These are phyloP conservation scores for Neurospora cerealis DNA, from an alignment of 495 filamentous ascomycete genomes.

Conservation along the genomic window DNA sequence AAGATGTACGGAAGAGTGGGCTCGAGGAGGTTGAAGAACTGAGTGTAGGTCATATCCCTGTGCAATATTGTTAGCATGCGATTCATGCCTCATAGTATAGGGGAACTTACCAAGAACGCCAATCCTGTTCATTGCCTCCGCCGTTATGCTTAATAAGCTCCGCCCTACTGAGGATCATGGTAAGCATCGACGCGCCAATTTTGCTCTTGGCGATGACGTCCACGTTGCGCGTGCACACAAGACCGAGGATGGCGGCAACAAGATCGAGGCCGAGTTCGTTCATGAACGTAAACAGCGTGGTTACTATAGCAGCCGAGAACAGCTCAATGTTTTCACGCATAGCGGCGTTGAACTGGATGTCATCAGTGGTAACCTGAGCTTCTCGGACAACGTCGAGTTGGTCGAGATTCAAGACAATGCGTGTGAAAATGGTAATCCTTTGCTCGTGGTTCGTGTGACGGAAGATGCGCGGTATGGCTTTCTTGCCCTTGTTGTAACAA, in stretches of 20 bases:
- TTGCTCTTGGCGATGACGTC: slow-evolving; percentile 68
- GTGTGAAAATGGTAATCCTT: slow-evolving; percentile 84
- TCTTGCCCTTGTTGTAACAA: slow-evolving; percentile 92
- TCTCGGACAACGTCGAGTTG: slow-evolving; percentile 77
- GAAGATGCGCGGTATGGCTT: slow-evolving; percentile 88
- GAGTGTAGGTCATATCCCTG: slow-evolving; percentile 60
- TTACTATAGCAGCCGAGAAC: slow-evolving; percentile 80
- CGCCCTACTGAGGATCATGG: slow-evolving; percentile 88
- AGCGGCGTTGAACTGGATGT: slow-evolving; percentile 55
- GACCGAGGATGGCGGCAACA: slow-evolving; percentile 75
- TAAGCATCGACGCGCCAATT: slow-evolving; percentile 80
- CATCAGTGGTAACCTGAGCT: slow-evolving; percentile 58
- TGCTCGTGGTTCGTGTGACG: slow-evolving; percentile 86
- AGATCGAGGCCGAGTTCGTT: slow-evolving; percentile 86
- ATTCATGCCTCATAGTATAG: background rate
- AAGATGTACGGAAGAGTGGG: slow-evolving; percentile 75
- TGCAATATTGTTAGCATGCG: slow-evolving; percentile 4
- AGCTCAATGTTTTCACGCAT: slow-evolving; percentile 87
- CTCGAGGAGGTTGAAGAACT: slow-evolving; percentile 79
- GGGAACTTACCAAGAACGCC: slow-evolving; percentile 64
- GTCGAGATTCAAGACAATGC: slow-evolving; percentile 92
- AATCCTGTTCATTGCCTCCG: slow-evolving; percentile 56
- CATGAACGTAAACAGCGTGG: slow-evolving; percentile 74
- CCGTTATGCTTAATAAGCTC: slow-evolving; percentile 82
- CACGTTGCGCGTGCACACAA: slow-evolving; percentile 76